Percentiles rank a stretch among this genome's conserved stretches.
phyloP scores from a whole-genome alignment of 306 rosid species.

The Dryas drummondii region DNA sequence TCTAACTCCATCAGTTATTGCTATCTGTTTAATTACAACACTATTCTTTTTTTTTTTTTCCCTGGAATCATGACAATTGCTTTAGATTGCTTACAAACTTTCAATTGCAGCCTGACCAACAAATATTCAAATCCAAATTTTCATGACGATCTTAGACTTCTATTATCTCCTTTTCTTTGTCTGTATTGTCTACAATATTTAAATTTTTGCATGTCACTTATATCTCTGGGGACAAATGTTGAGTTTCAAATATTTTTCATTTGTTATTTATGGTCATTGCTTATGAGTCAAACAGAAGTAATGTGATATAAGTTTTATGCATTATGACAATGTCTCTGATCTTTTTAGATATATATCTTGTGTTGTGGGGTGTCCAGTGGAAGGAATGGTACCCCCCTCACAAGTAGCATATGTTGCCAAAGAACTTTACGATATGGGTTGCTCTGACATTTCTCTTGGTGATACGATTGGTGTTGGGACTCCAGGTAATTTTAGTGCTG shows the following conservation, averaged over 20 bases:
- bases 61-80: not conserved
- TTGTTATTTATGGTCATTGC: not conserved
- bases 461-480: constrained; percentile 98
- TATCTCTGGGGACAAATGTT: not conserved
- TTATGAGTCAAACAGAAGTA: not conserved
- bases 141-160: not conserved
- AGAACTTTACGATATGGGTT: constrained; percentile 77
- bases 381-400: constrained; percentile 73
- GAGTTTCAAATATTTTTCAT: not conserved
- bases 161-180: not conserved
- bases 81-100: not conserved
- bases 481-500: constrained; percentile 60
- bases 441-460: constrained; percentile 90
- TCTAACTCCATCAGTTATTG: not conserved
- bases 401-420: constrained; percentile 82
- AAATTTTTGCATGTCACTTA: not conserved
- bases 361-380: constrained; percentile 91
- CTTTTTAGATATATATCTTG: constrained; percentile 76
- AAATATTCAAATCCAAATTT: not conserved
- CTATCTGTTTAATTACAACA: not conserved
- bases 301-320: constrained; percentile 1
- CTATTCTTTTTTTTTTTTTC: not conserved
- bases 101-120: not conserved
- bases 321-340: constrained; percentile 12
- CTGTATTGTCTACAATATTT: not conserved